Evolutionary conservation across 495 filamentous ascomycete genomes (phyloP), one percentile per base, ranked within the genome.

Genomic region (Podospora sp.): DNA sequence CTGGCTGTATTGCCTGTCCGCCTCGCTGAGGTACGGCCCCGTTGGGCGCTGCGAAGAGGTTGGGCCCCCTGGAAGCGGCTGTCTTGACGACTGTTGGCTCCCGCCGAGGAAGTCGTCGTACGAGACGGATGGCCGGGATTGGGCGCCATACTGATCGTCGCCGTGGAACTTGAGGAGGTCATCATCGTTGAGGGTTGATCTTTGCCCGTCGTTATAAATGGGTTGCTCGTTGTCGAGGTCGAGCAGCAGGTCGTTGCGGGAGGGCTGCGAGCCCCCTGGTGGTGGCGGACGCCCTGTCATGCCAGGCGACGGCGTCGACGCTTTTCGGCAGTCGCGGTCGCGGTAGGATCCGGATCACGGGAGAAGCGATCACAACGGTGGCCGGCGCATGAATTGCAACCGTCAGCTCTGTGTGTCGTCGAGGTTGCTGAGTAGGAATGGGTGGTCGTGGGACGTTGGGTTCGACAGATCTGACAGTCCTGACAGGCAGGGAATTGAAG

Each of bases 101-200:
- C 78, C 87, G 58, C 95, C 96, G 65, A 99, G 88, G 73, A 98
- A 99, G 61, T 93, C 88, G 82, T 98, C 95, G 77, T 97, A 97
- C 35, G 94, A 97, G 57, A 93, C 85, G 22, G 94, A 97, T 55
- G 92, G 91, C 63, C 95, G 91, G 63, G 88, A 77, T 68, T 87
- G 84, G 36, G 82, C 81, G 63, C 79, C 77, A 62, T 91, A 86
- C 68, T 90, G 86, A 72, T 92, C 81, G 72, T 86, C 85, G 70
- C 88, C 83, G 78, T 90, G 92, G 29, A 86, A 85, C 71, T 83
- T 85, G 71, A 92, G 80, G 20, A 95, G 83, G 63, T 91, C 86
- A 58, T 95, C 89, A 77, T 97, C 92, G 75, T 89, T 90, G 63
- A 91, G 78, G 5, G 90, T 86, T 36, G 91, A 88, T 51, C 85